A percentile compares a stretch with the other conserved stretches of the same genome.
Evolutionary conservation across 768 basidiomycete species (phyloP).

Genomic region (Cystofilobasidium capitatum): DNA sequence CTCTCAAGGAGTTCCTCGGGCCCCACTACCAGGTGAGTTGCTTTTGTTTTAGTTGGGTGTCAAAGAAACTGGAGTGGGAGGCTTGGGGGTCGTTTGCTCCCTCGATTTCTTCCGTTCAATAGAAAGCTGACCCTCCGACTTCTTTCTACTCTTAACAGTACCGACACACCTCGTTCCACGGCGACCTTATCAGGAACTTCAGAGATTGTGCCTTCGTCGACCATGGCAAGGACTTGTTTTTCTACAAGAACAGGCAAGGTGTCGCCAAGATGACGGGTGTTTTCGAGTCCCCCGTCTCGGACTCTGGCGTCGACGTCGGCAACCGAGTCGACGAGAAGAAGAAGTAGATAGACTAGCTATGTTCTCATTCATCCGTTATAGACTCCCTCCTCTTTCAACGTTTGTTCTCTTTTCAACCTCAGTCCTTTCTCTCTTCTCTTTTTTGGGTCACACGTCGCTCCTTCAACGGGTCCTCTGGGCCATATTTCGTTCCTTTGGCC

Average conservation of each 20-base stretch:
- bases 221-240: slow-evolving; percentile 69
- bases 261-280: slow-evolving; percentile 61
- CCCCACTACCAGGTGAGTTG: slow-evolving; percentile 41
- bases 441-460: not conserved
- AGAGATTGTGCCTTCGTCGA: slow-evolving; percentile 87
- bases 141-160: not conserved
- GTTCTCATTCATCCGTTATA: not conserved
- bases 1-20: slow-evolving; percentile 65
- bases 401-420: not conserved
- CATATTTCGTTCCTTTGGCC: too few relatives aligned
- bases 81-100: slow-evolving; percentile 47
- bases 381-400: not conserved
- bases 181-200: slow-evolving; percentile 25
- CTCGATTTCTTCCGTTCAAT: slow-evolving; percentile 49
- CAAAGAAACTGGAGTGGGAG: too few relatives aligned
- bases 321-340: slow-evolving; percentile 29
- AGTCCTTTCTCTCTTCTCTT: not conserved
- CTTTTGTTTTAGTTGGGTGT: too few relatives aligned
- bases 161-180: not conserved
- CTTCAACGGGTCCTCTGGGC: too few relatives aligned
- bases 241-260: slow-evolving; percentile 60
- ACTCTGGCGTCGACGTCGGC: slow-evolving; percentile 58
- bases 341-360: not conserved
- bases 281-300: slow-evolving; percentile 52
- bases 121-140: not conserved